phyloP scores from a whole-genome alignment of 73 alveolate species.

The Halteria grandinella region DNA sequence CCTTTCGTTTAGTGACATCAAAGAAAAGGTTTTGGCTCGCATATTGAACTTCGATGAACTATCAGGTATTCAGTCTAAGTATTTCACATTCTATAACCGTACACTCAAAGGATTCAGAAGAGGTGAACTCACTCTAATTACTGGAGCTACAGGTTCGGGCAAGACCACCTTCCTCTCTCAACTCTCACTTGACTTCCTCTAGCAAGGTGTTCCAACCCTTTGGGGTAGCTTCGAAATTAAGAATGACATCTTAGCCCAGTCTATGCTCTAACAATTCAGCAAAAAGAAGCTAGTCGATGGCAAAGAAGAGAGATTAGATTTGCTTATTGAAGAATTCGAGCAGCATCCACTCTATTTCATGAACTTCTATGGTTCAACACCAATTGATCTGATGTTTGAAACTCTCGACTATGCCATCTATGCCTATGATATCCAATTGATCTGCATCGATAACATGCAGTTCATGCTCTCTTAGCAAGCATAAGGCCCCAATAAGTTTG shows the following conservation, averaged over 20 bases:
- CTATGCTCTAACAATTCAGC: slow-evolving; percentile 68
- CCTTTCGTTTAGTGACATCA: slow-evolving; percentile 66
- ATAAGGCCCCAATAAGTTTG: slow-evolving; percentile 76
- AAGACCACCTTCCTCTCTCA: slow-evolving; percentile 89
- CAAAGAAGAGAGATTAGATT: slow-evolving; percentile 41
- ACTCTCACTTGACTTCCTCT: slow-evolving; percentile 78
- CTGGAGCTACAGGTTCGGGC: slow-evolving; percentile 96
- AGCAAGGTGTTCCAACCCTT: slow-evolving; percentile 80
- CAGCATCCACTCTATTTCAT: slow-evolving; percentile 77
- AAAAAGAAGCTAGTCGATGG: slow-evolving; percentile 54
- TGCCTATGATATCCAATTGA: slow-evolving; percentile 79
- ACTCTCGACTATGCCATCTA: slow-evolving; percentile 88
- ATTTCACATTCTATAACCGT: slow-evolving; percentile 72
- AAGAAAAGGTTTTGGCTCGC: slow-evolving; percentile 45
- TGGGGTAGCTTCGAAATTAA: slow-evolving; percentile 95
- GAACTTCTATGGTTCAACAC: slow-evolving; percentile 90
- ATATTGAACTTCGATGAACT: slow-evolving; percentile 56
- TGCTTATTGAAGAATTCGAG: slow-evolving; percentile 61
- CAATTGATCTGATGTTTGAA: slow-evolving; percentile 68
- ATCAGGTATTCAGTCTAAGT: slow-evolving; percentile 64
- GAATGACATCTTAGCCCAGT: slow-evolving; percentile 79
- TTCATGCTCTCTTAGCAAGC: slow-evolving; percentile 89
- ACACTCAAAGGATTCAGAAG: slow-evolving; percentile 82
- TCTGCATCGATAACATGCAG: slow-evolving; percentile 86
- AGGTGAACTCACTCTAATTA: slow-evolving; percentile 87